A percentile compares a stretch with the other conserved stretches of the same genome.
These are phyloP conservation scores for Taxillus chinensis DNA, from an alignment of 164 flowering plant genomes.

Conservation along the genomic window DNA sequence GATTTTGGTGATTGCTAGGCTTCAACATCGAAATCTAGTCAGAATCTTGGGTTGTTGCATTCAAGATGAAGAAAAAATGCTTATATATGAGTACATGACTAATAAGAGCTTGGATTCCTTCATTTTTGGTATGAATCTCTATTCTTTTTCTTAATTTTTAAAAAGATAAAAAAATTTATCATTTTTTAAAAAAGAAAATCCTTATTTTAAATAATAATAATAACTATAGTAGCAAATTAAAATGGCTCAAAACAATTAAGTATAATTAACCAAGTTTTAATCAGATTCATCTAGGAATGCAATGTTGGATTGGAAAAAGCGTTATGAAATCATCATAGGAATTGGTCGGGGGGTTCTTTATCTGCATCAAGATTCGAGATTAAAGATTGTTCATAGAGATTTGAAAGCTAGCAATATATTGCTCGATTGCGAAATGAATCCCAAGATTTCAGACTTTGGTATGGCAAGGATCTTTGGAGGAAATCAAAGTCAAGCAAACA, in stretches of 20 bases:
- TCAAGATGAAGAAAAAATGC: constrained; percentile 21
- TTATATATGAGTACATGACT: constrained; percentile 33
- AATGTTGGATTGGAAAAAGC: constrained; percentile 23
- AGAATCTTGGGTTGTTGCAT: constrained; percentile 26
- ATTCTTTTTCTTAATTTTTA: no score
- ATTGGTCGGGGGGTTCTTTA: constrained; percentile 37
- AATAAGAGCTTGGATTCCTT: constrained; percentile 23
- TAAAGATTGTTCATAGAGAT: constrained; percentile 27
- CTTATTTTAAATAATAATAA: no score
- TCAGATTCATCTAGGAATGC: constrained; percentile 13
- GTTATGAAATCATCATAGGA: constrained; percentile 24
- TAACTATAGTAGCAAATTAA: no score
- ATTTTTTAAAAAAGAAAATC: no score
- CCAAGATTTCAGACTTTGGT: constrained; percentile 40
- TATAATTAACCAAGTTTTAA: not conserved
- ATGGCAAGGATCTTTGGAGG: constrained; percentile 25
- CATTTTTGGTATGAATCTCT: constrained; percentile 18
- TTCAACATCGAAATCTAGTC: constrained; percentile 37
- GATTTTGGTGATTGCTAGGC: constrained; percentile 26
- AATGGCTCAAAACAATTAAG: not conserved
- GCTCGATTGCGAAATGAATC: constrained; percentile 22
- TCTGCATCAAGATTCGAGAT: constrained; percentile 37
- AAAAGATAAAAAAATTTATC: no score
- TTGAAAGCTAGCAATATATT: constrained; percentile 30
- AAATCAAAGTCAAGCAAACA: constrained; percentile 18